A percentile compares a stretch with the other conserved stretches of the same genome.
These are phyloP conservation scores for Trichoderma atrobrunneum DNA, from an alignment of 2,329 filamentous ascomycete species.

Conservation along the genomic window DNA sequence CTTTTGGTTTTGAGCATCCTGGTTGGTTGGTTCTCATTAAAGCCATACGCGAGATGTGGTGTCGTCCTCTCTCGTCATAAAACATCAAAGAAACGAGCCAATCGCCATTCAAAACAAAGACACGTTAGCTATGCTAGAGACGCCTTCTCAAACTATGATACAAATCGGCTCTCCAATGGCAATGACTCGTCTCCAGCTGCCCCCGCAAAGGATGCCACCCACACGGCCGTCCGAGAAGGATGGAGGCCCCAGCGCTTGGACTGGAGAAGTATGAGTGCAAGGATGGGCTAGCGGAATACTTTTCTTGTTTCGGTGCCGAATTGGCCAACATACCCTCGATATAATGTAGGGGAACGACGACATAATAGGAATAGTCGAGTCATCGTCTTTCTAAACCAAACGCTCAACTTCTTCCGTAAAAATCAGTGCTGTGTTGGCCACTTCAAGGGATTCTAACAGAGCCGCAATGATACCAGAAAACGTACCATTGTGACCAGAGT, in stretches of 20 bases:
- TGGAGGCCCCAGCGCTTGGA: neutral
- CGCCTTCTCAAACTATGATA: neutral
- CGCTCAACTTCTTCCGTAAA: neutral
- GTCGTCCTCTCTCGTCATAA: neutral
- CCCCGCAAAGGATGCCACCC: conserved; percentile 1
- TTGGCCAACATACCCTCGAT: neutral
- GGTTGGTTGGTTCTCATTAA: neutral
- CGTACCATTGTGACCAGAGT: neutral
- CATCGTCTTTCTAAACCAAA: neutral
- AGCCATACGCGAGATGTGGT: neutral
- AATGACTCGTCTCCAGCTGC: neutral
- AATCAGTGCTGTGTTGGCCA: neutral
- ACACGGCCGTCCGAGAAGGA: neutral
- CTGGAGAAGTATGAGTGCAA: neutral
- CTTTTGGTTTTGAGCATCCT: too few species aligned
- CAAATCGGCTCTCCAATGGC: neutral
- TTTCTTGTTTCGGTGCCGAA: neutral
- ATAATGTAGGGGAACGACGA: neutral
- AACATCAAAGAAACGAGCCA: neutral
- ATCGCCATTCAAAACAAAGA: neutral
- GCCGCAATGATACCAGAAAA: neutral
- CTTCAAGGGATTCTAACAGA: neutral
- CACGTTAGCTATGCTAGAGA: neutral
- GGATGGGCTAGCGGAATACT: neutral
- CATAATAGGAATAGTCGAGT: neutral